Base-by-base conservation (phyloP, 2,329 filamentous ascomycete genomes). In the Coniochaeta sp. region DNA sequence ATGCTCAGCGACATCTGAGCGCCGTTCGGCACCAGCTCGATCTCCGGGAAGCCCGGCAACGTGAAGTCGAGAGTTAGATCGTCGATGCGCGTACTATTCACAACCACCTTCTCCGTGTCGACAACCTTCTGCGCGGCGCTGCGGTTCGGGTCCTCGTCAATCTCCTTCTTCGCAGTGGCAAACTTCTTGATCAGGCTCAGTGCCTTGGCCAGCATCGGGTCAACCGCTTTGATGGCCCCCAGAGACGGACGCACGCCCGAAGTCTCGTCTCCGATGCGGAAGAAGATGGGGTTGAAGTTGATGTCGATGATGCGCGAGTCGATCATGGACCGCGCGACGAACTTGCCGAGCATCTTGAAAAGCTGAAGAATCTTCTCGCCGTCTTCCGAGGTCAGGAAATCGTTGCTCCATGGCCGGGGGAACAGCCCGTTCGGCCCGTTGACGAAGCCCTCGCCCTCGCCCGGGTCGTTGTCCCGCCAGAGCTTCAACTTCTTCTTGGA, bases 261-360 rank as follows among this genome's bases (percentile, higher is more conserved):
- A 1, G 85, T 81, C 52, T 81, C 84, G 67, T 96, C 90, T 17
- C 90, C 91, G 64, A 97, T 90, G 61, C 93, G 90, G 86, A 99
- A 99, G 78, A 99, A 97, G 6, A 92, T 96, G 1, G 95, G 90
- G 71, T 97, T 99, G 76, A 99, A 95, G 60, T 93, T 95, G 65
- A 99, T 87, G 69, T 99, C 95, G 66, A 99, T 97, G 71, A 99
- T 98, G 59, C 95, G 86, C 1, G 93, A 97, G 72, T 99, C 95
- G 58, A 99, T 88, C 95, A 99, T 98, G 0, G 95, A 97, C 57
- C 95, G 87, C 32, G 96, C 95, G 55, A 98, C 93, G 72, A 99
- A 99, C 71, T 97, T 98, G 67, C 95, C 95, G 24, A 99, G 87
- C 70, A 93, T 89, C 73, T 89, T 96, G 79, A 96, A 99, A 19